Evolutionary conservation across 1,284 basidiomycete genomes (phyloP).

Genomic region (Schizopora paradoxa): DNA sequence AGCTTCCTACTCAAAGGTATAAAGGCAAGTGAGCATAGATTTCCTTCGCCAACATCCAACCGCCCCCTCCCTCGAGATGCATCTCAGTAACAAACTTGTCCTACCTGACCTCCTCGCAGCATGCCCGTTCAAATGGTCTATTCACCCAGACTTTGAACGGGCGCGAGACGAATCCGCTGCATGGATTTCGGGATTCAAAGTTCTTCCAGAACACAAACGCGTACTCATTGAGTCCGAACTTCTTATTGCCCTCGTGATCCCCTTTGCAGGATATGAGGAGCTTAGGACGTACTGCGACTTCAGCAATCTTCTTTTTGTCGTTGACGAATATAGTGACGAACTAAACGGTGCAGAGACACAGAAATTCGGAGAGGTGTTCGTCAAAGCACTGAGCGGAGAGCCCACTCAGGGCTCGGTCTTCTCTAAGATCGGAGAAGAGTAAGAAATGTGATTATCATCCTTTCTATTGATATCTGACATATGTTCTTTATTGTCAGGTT

Average conservation of each 20-base stretch:
- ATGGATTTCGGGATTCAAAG: constrained; percentile 1
- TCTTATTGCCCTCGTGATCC: constrained; percentile 1
- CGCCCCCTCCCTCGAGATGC: no score
- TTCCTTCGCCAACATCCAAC: no score
- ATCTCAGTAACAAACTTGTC: background rate
- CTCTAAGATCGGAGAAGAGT: constrained; percentile 5
- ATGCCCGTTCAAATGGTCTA: constrained; percentile 1
- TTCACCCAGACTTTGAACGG: background rate
- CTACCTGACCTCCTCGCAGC: constrained; percentile 7
- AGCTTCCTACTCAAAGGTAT: no score
- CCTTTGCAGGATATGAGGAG: constrained; percentile 6
- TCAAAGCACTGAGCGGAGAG: background rate
- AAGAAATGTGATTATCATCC: no score
- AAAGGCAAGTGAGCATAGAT: no score
- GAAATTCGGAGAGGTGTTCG: background rate
- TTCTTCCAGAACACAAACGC: background rate
- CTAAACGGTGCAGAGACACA: constrained; percentile 1
- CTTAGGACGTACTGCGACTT: constrained; percentile 3
- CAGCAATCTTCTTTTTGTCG: background rate
- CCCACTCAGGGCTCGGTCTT: background rate
- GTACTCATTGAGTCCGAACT: background rate
- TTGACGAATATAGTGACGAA: constrained; percentile 9
- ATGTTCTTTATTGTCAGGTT: no score
- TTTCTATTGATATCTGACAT: no score
- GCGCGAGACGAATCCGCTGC: background rate